These are phyloP conservation scores for Kwoniella shivajii DNA, from an alignment of 1,284 basidiomycete species.

Conservation along the genomic window DNA sequence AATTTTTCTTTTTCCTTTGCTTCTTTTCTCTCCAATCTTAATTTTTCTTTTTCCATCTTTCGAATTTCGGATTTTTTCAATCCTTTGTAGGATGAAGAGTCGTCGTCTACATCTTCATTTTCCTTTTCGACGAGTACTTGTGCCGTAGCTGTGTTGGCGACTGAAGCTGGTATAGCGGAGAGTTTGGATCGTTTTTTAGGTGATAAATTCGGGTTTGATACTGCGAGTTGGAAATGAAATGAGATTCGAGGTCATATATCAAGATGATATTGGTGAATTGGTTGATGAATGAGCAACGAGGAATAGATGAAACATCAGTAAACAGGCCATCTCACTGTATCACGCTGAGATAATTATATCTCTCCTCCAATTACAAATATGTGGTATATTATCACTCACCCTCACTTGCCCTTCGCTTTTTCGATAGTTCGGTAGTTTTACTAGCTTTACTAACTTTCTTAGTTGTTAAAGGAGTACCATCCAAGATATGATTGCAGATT, in stretches of 20 bases:
- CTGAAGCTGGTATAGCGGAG: slow-evolving; percentile 45
- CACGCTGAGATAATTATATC: no score
- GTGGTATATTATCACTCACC: slow-evolving; percentile 39
- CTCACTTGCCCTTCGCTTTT: slow-evolving; percentile 45
- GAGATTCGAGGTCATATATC: no score
- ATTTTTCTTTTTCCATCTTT: slow-evolving; percentile 43
- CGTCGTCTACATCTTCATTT: slow-evolving; percentile 20
- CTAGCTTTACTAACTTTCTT: slow-evolving; percentile 64
- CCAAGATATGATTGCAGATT: slow-evolving; percentile 64
- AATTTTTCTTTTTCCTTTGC: slow-evolving; percentile 60
- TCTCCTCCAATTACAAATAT: no score
- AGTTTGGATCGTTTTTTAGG: slow-evolving; percentile 53
- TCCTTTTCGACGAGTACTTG: not conserved
- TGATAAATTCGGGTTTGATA: slow-evolving; percentile 11
- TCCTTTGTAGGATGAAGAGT: slow-evolving; percentile 30
- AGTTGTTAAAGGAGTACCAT: slow-evolving; percentile 53
- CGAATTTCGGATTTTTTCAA: slow-evolving; percentile 48
- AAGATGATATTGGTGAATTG: no score
- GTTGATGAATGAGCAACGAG: not conserved
- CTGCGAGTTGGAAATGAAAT: slow-evolving; percentile 14
- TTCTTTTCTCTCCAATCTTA: slow-evolving; percentile 66
- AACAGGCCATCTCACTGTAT: no score
- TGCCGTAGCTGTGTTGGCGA: not conserved
- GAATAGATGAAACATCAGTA: no score
- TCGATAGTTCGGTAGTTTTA: slow-evolving; percentile 52